A percentile compares a stretch with the other conserved stretches of the same genome.
phyloP scores from a whole-genome alignment of 1,139 yeast species.

The Suhomyces guaymorum region DNA sequence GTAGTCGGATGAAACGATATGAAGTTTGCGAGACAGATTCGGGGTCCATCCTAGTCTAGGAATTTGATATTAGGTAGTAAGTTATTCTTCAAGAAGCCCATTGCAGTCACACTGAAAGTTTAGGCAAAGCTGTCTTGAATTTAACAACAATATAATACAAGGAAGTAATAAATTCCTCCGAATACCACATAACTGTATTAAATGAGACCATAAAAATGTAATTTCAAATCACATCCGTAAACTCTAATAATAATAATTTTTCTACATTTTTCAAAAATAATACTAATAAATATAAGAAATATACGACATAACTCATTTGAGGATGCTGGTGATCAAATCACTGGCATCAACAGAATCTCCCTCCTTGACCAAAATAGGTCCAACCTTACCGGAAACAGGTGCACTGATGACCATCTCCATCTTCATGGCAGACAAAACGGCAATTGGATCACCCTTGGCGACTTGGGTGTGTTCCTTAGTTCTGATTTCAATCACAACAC shows the following conservation, averaged over 20 bases:
- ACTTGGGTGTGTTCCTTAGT: slow-evolving; percentile 84
- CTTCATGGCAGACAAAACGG: slow-evolving; percentile 97
- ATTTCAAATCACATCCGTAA: too few species aligned
- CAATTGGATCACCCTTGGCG: slow-evolving; percentile 95
- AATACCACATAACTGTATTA: too few species aligned
- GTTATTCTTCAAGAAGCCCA: too few species aligned
- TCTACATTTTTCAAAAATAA: neutral
- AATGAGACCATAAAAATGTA: too few species aligned
- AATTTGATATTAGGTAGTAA: too few species aligned
- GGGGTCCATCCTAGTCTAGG: too few species aligned
- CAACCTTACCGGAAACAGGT: slow-evolving; percentile 81
- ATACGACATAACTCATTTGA: slow-evolving; percentile 12
- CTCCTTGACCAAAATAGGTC: slow-evolving; percentile 73
- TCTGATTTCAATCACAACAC: slow-evolving; percentile 94
- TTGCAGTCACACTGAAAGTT: too few species aligned
- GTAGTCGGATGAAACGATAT: too few species aligned
- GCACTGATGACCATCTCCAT: slow-evolving; percentile 99
- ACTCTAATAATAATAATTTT: neutral
- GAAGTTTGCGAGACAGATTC: too few species aligned
- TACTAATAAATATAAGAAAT: neutral
- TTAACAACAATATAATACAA: too few species aligned
- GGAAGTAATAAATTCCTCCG: too few species aligned
- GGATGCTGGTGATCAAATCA: slow-evolving; percentile 61
- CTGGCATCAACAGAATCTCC: slow-evolving; percentile 96
- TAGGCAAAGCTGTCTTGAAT: too few species aligned